Percentiles rank a stretch among this genome's conserved stretches.
These are phyloP conservation scores for Mollisia scopiformis DNA, from an alignment of 2,329 filamentous ascomycete species.

Conservation along the genomic window DNA sequence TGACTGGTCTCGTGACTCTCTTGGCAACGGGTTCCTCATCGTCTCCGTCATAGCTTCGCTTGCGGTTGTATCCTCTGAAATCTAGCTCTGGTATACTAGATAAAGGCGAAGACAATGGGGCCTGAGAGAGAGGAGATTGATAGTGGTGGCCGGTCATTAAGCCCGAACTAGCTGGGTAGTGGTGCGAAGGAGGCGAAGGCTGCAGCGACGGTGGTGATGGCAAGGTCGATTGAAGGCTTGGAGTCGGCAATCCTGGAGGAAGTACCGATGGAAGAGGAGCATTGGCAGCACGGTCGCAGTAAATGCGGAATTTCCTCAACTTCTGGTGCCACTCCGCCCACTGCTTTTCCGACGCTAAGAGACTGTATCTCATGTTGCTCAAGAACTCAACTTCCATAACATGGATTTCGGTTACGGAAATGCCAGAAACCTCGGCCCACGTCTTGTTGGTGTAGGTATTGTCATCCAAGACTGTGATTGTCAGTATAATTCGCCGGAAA, in stretches of 20 bases:
- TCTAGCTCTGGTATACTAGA: conserved; percentile 43
- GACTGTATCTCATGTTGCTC: conserved; percentile 95
- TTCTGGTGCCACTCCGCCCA: conserved; percentile 89
- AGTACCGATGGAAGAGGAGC: conserved; percentile 29
- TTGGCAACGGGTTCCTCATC: conserved; percentile 60
- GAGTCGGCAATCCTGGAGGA: conserved; percentile 33
- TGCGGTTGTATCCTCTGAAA: conserved; percentile 44
- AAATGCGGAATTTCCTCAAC: conserved; percentile 80
- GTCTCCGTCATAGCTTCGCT: conserved; percentile 60
- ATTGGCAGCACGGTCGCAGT: conserved; percentile 42
- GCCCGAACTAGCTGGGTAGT: conserved; percentile 38
- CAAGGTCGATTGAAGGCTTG: conserved; percentile 43
- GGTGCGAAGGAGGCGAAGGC: conserved; percentile 47
- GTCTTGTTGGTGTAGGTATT: conserved; percentile 99
- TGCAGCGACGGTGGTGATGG: conserved; percentile 56
- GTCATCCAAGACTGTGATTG: conserved; percentile 77
- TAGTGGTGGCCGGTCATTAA: conserved; percentile 35
- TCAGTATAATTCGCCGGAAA: conserved; percentile 22
- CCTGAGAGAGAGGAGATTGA: conserved; percentile 42
- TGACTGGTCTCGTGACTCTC: conserved; percentile 34
- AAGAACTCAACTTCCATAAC: conserved; percentile 99
- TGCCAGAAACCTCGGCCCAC: conserved; percentile 96
- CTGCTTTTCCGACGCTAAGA: conserved; percentile 82
- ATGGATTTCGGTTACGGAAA: conserved; percentile 92
- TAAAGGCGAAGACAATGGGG: conserved; percentile 32